Percentiles rank a stretch among this genome's conserved stretches.
Conservation (phyloP, 2,329 filamentous ascomycete genomes). For the Paraconiothyrium brasiliense region DNA sequence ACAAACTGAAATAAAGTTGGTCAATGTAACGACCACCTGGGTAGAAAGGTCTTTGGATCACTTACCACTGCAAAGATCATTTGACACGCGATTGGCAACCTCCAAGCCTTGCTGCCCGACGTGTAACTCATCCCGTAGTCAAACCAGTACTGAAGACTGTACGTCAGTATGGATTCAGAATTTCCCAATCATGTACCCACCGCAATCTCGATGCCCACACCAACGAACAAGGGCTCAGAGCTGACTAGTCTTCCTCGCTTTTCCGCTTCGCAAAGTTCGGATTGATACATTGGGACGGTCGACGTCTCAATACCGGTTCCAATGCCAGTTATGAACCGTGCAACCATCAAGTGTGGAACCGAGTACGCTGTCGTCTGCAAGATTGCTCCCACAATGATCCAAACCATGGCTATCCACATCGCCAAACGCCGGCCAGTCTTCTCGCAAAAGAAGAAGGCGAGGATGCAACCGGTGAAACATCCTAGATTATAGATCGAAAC, state of each 20-base stretch:
- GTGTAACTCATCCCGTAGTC: slow-evolving; percentile 15
- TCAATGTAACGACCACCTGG: background rate
- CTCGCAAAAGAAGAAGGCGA: slow-evolving; percentile 50
- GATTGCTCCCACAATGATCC: slow-evolving; percentile 52
- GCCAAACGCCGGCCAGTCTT: slow-evolving; percentile 46
- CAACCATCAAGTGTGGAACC: slow-evolving; percentile 59
- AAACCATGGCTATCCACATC: slow-evolving; percentile 56
- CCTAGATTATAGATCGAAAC: slow-evolving; percentile 54
- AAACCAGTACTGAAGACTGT: slow-evolving; percentile 5
- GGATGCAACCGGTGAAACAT: slow-evolving; percentile 50
- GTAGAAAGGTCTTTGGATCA: background rate
- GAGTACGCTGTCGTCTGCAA: slow-evolving; percentile 49
- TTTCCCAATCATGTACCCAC: slow-evolving; percentile 48
- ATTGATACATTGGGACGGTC: slow-evolving; percentile 63
- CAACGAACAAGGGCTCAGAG: slow-evolving; percentile 62
- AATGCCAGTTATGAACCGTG: slow-evolving; percentile 61
- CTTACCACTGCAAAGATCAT: slow-evolving; percentile 52
- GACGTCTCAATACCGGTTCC: slow-evolving; percentile 65
- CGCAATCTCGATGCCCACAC: slow-evolving; percentile 59
- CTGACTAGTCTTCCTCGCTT: slow-evolving; percentile 69
- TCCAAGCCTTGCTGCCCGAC: slow-evolving; percentile 51
- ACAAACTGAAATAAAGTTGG: slow-evolving; percentile 36
- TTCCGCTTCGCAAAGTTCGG: slow-evolving; percentile 61
- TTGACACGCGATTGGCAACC: slow-evolving; percentile 59
- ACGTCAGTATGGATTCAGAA: background rate